Percentiles rank a stretch among this genome's conserved stretches.
Evolutionary conservation across 352 stramenopile genomes (phyloP).

Genomic region (Globisporangium yorkense): DNA sequence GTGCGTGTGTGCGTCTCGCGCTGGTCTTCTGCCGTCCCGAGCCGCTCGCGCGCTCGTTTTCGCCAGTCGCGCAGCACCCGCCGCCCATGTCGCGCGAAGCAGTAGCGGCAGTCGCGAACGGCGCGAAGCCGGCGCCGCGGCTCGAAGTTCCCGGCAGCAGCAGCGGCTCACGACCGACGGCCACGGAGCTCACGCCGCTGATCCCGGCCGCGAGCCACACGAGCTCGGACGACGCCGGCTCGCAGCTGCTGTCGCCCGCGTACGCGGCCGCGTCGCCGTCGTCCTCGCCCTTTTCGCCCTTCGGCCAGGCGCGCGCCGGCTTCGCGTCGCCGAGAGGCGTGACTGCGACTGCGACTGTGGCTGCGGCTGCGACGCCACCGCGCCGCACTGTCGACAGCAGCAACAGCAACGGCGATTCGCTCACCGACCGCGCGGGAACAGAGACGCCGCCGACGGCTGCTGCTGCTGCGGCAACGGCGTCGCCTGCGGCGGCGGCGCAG

Average conservation of each 20-base stretch:
- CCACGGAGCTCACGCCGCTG: constrained; percentile 46
- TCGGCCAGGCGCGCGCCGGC: constrained; percentile 12
- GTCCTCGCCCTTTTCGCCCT: constrained; percentile 22
- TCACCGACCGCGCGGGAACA: neutral
- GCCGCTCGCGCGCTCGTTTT: neutral
- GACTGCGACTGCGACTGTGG: neutral
- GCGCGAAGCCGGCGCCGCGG: neutral
- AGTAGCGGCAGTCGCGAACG: neutral
- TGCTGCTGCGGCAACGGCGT: no score
- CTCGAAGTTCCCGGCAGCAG: neutral
- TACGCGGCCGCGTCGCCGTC: constrained; percentile 32
- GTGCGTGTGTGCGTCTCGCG: no score
- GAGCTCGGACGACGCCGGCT: constrained; percentile 13
- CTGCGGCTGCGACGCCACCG: neutral
- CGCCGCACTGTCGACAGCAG: neutral
- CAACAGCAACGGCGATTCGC: neutral
- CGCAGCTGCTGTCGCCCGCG: constrained; percentile 29
- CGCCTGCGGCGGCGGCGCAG: neutral
- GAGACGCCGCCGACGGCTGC: neutral
- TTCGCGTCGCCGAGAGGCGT: constrained; percentile 6
- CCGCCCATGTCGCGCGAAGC: neutral
- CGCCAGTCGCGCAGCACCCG: neutral
- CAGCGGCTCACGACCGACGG: neutral
- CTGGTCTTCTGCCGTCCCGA: no score
- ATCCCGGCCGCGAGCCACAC: constrained; percentile 23